Evolutionary conservation across 2,329 filamentous ascomycete genomes (phyloP), one percentile per base, ranked within the genome.

Genomic region (Magnaporthales sp.): DNA sequence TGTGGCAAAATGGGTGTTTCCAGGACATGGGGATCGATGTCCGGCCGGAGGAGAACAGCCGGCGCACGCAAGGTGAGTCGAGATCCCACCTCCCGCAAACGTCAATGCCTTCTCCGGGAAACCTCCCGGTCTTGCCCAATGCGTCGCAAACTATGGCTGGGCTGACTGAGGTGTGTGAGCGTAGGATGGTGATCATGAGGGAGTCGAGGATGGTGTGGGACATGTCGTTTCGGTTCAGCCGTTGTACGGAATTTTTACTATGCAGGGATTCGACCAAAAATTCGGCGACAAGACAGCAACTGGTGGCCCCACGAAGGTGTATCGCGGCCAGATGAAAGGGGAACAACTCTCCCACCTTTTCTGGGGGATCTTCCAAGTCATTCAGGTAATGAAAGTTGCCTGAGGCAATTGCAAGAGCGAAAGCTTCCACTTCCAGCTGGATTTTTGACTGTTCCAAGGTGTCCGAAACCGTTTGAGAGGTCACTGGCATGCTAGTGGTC

Each of bases 1-100:
- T 67, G 26, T 69, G 68, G 15, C 66, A 68, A 26, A 70, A 68
- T 15, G 66, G 29, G 15, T 70, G 68, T 29, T 68, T 68, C 68
- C 68, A 70, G 3, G 15, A 38, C 13, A 31, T 30, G 7, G 67
- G 67, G 31, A 68, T 61, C 11, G 61, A 32, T 3, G 38, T 19
- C 4, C 60, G 27, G 3, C 67, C 67, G 38, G 13, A 54, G 19
- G 24, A 46, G 32, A 66, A 65, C 19, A 65, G 65, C 4, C 26
- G 63, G 58, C 67, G 67, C 3, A 65, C 30, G 24, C 19, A 29
- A 5, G 62, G 67, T 5, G 65, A 63, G 32, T 64, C 67, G 4
- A 62, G 46, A 54, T 68, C 67, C 62, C 62, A 68, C 24, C 67
- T 64, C 4, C 67, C 67, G 24, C 67, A 68, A 27, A 67, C 30